Evolutionary conservation across 2,329 filamentous ascomycete genomes (phyloP).

Genomic region (Pestalotiopsis sp.): DNA sequence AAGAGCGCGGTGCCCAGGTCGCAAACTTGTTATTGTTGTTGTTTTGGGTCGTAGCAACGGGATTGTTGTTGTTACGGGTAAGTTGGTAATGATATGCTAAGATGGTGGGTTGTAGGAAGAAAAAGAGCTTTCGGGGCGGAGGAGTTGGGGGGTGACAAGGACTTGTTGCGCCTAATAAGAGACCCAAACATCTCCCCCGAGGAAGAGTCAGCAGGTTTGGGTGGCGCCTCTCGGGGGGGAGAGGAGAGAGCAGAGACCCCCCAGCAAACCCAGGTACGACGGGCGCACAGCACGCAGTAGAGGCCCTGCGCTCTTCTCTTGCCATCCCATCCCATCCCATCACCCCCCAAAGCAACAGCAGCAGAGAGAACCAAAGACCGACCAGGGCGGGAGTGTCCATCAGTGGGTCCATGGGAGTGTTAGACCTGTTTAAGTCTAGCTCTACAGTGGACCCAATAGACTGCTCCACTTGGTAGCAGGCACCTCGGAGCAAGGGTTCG

Average conservation of each 20-base stretch:
- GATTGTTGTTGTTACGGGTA: not conserved
- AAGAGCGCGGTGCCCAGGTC: not conserved
- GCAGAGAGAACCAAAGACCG: not conserved
- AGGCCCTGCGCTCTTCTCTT: not conserved
- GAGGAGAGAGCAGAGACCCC: not conserved
- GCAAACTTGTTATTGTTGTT: not conserved
- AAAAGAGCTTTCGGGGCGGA: conserved; percentile 13
- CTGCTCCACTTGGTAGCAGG: not conserved
- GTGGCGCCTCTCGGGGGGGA: not conserved
- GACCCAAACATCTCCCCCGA: conserved; percentile 7
- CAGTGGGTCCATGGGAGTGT: not conserved
- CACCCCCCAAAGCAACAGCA: not conserved
- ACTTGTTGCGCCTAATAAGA: conserved; percentile 21
- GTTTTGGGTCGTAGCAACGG: not conserved
- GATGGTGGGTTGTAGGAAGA: conserved; percentile 16
- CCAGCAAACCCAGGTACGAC: not conserved
- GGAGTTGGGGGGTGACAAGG: conserved; percentile 15
- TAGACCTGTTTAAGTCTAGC: not conserved
- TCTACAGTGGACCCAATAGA: not conserved
- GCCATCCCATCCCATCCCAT: not conserved
- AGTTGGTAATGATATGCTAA: not conserved
- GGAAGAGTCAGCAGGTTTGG: not conserved
- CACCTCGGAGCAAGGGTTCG: not conserved
- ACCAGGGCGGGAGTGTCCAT: not conserved
- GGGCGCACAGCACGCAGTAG: not conserved